phyloP scores from a whole-genome alignment of 1,139 yeast species.

The Scheffersomyces illinoinensis region DNA sequence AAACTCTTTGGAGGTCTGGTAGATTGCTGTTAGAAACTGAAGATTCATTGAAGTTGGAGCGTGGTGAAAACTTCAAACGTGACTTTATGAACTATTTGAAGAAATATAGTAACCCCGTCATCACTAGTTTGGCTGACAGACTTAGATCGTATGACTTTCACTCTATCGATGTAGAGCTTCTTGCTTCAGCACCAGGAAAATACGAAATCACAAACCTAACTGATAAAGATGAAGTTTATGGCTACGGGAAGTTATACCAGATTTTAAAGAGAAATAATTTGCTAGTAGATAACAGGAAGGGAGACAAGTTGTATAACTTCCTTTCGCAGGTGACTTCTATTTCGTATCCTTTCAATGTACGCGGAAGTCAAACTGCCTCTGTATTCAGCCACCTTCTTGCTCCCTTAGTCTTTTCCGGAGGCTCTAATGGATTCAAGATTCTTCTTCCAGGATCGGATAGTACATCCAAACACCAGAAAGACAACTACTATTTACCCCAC shows the following conservation, averaged over 20 bases:
- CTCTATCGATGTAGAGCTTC: constrained; percentile 49
- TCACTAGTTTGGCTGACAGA: constrained; percentile 27
- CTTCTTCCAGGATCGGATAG: constrained; percentile 32
- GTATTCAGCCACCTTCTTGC: constrained; percentile 57
- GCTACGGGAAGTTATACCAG: constrained; percentile 52
- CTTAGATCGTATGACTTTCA: constrained; percentile 44
- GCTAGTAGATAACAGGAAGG: constrained; percentile 18
- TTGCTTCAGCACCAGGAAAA: constrained; percentile 58
- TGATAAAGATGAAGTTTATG: constrained; percentile 33
- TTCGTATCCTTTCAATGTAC: constrained; percentile 50
- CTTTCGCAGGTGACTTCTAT: constrained; percentile 62
- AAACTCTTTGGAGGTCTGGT: constrained; percentile 67
- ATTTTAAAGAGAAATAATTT: constrained; percentile 35
- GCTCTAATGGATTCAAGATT: constrained; percentile 11
- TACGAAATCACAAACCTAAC: constrained; percentile 16
- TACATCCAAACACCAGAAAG: constrained; percentile 24
- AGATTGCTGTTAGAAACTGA: constrained; percentile 21
- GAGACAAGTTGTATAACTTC: constrained; percentile 26
- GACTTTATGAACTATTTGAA: constrained; percentile 46
- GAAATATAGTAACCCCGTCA: constrained; percentile 33
- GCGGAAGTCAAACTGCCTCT: constrained; percentile 37
- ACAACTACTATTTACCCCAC: constrained; percentile 40
- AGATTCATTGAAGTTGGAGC: not conserved
- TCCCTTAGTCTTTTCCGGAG: constrained; percentile 37
- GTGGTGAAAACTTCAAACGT: constrained; percentile 23